These are phyloP conservation scores for Gracilariopsis chorda DNA, from an alignment of 23 red algal species.

Conservation along the genomic window DNA sequence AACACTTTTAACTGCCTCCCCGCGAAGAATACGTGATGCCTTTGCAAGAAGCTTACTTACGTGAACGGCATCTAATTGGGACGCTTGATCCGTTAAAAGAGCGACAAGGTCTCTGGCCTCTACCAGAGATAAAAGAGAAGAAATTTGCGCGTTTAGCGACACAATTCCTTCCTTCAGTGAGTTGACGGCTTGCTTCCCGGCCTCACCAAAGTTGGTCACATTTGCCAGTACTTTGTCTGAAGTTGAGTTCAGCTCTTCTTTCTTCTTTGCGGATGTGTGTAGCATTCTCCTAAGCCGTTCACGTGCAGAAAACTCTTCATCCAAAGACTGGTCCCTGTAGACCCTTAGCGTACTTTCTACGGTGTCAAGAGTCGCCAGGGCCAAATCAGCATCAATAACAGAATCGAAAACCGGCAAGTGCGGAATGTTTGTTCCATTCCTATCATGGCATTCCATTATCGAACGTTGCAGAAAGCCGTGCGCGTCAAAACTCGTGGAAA, in stretches of 20 bases:
- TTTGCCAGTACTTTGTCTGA: slow-evolving; percentile 37
- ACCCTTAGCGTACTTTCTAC: slow-evolving; percentile 37
- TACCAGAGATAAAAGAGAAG: slow-evolving; percentile 1
- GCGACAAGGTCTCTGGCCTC: slow-evolving; percentile 46
- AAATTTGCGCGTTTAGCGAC: not conserved
- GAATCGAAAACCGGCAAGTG: slow-evolving; percentile 29
- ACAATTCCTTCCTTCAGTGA: not conserved
- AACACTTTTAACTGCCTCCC: not conserved
- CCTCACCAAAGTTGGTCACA: slow-evolving; percentile 22
- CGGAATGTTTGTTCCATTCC: not conserved
- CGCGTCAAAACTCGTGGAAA: slow-evolving; percentile 28
- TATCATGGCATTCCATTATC: slow-evolving; percentile 16
- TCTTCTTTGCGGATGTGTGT: slow-evolving; percentile 39
- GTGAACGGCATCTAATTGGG: slow-evolving; percentile 43
- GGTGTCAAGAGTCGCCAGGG: slow-evolving; percentile 39
- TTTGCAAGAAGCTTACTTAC: slow-evolving; percentile 55
- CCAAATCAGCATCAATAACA: slow-evolving; percentile 40
- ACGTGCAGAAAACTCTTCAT: slow-evolving; percentile 22
- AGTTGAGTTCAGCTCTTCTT: not conserved
- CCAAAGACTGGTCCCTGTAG: not conserved
- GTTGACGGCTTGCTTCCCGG: slow-evolving; percentile 30
- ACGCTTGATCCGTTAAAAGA: slow-evolving; percentile 5
- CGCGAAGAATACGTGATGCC: not conserved
- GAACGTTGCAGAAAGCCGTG: slow-evolving; percentile 58
- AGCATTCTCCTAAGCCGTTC: slow-evolving; percentile 30